These are phyloP conservation scores for Kodamaea plutei DNA, from an alignment of 1,139 yeast species.

Conservation along the genomic window DNA sequence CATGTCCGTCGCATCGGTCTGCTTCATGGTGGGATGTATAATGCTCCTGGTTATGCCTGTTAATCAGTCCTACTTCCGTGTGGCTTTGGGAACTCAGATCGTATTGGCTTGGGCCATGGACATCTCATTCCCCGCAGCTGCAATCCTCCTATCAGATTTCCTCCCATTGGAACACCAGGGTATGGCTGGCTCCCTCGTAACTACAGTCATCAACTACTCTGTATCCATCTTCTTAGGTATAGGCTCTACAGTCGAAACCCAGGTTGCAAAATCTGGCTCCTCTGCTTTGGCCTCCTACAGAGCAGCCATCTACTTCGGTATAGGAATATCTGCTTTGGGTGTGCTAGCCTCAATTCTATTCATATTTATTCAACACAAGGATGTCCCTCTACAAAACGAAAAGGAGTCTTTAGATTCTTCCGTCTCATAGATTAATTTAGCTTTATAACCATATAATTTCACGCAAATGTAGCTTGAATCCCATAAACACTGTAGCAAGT, in stretches of 20 bases:
- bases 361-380: conserved; percentile 22
- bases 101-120: conserved; percentile 58
- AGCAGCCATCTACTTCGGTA: conserved; percentile 41
- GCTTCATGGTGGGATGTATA: conserved; percentile 45
- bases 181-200: conserved; percentile 56
- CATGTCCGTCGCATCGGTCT: conserved; percentile 38
- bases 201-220: conserved; percentile 52
- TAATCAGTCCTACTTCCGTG: conserved; percentile 42
- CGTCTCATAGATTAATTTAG: not conserved
- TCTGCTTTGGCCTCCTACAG: conserved; percentile 23
- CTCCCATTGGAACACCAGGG: conserved; percentile 53
- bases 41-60: conserved; percentile 49
- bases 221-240: conserved; percentile 52
- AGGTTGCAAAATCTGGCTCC: conserved; percentile 19
- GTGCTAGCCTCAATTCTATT: conserved; percentile 28
- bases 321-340: conserved; percentile 35
- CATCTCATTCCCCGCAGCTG: conserved; percentile 54
- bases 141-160: conserved; percentile 47
- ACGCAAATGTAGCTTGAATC: too few species aligned
- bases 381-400: conserved; percentile 1
- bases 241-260: conserved; percentile 45
- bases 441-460: not conserved
- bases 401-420: too few species aligned
- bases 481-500: too few species aligned
- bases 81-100: conserved; percentile 46